Evolutionary conservation across 306 rosid genomes (phyloP), one percentile per base, ranked within the genome.

Genomic region (Arachis stenosperma): DNA sequence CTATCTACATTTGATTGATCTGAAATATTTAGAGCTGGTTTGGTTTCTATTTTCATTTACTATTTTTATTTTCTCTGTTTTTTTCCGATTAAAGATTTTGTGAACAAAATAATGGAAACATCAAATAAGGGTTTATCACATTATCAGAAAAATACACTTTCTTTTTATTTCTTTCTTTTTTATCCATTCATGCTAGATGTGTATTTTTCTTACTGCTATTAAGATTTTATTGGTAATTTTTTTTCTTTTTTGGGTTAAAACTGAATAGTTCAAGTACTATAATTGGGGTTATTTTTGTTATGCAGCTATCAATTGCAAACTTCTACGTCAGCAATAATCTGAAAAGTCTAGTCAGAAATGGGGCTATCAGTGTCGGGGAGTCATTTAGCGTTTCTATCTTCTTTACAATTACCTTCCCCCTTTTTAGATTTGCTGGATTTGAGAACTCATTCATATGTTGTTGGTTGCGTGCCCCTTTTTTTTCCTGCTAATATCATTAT

Each of bases 311-410:
- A 57, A 7, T 77, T 42, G 9, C 65, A 55, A 53, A 57, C 43
- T 57, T 66, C 33, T 42, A 6, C 69, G 5, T 71, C 67, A 3
- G 67, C 67, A 72, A 61, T 56, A 27, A 13, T 58, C 42, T 67
- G 61, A 63, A 29, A 33, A 52, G 29, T 66, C 50, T 4, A 14
- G 65, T 44, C 71, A 30, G 75, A 67, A 41, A 22, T 79, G 42
- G 59, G 72, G 53, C 39, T 44, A 44, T 47, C 54, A 61, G 42
- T 57, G 11, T 27, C 15, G 44, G 42, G 42, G 36, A 63, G 51
- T 47, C 68, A 36, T 22, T 44, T 65, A 54, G 66, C 10, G 43
- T 67, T 75, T 43, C 27, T 30, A 17, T 44, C 12, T 70, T 63
- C 39, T 27, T 17, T 55, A 55, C 30, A 37, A 61, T 44, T 51